These are phyloP conservation scores for Alternaria burnsii DNA, from an alignment of 2,329 filamentous ascomycete genomes.

Conservation along the genomic window DNA sequence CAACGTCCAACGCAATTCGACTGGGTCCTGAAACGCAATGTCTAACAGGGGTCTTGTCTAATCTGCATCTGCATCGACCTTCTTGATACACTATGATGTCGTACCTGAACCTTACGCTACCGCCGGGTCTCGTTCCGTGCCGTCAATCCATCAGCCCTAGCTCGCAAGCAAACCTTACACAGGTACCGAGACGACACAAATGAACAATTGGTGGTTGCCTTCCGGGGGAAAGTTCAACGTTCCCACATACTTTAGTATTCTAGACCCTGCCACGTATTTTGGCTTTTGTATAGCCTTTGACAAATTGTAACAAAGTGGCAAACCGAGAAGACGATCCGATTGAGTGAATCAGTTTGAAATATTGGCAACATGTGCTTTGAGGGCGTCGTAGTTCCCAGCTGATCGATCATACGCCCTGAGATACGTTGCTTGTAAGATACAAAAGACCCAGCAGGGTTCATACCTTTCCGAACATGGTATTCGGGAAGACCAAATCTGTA, in stretches of 20 bases:
- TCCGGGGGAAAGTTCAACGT: background rate
- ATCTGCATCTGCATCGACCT: background rate
- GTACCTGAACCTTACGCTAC: background rate
- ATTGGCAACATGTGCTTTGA: too few relatives aligned
- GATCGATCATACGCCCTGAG: too few relatives aligned
- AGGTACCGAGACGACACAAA: background rate
- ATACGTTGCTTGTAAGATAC: too few relatives aligned
- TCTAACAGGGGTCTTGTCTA: background rate
- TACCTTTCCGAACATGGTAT: too few relatives aligned
- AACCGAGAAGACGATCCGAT: too few relatives aligned
- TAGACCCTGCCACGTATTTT: too few relatives aligned
- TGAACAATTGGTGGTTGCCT: background rate
- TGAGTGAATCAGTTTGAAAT: too few relatives aligned
- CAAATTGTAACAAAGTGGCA: too few relatives aligned
- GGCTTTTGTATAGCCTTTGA: too few relatives aligned
- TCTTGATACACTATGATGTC: background rate
- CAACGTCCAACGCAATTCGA: background rate
- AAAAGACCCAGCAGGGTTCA: too few relatives aligned
- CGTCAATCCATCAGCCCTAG: background rate
- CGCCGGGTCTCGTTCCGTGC: conserved; percentile 3
- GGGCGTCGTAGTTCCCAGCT: too few relatives aligned
- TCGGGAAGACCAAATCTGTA: too few relatives aligned
- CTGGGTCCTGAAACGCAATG: background rate
- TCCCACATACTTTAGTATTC: background rate
- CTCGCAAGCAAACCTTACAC: background rate